These are phyloP conservation scores for Euphorbia lathyris DNA, from an alignment of 345 rosid species.

Conservation along the genomic window DNA sequence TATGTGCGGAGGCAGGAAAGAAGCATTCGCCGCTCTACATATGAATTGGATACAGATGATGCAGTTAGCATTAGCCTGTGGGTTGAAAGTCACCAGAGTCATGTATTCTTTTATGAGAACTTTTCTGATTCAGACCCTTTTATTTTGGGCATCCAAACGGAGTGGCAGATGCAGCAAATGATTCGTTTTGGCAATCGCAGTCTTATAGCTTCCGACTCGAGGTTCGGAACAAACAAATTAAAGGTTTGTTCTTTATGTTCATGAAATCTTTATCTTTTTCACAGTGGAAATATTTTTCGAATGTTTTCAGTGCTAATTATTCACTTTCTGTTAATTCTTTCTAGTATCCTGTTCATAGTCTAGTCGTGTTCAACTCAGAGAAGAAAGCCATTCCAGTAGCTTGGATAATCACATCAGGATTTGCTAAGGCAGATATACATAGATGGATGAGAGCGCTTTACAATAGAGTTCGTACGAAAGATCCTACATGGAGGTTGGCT, in stretches of 20 bases:
- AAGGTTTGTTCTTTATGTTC: slow-evolving; percentile 55
- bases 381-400: slow-evolving; percentile 97
- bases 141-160: slow-evolving; percentile 82
- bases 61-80: slow-evolving; percentile 70
- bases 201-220: slow-evolving; percentile 84
- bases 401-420: slow-evolving; percentile 78
- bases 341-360: slow-evolving; percentile 87
- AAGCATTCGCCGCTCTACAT: slow-evolving; percentile 77
- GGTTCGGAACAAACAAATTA: slow-evolving; percentile 85
- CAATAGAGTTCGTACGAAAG: slow-evolving; percentile 77
- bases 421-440: slow-evolving; percentile 56
- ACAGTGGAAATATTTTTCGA: slow-evolving; percentile 4
- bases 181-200: slow-evolving; percentile 84
- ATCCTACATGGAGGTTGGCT: slow-evolving; percentile 87
- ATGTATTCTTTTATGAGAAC: slow-evolving; percentile 70
- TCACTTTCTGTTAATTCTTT: slow-evolving; percentile 22
- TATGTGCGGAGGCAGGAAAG: slow-evolving; percentile 90
- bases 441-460: slow-evolving; percentile 93
- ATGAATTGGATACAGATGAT: slow-evolving; percentile 77
- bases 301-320: slow-evolving; percentile 30
- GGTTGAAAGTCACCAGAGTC: slow-evolving; percentile 82
- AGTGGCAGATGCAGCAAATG: slow-evolving; percentile 99
- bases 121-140: slow-evolving; percentile 78
- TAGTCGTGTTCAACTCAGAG: slow-evolving; percentile 81
- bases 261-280: slow-evolving; percentile 9